Evolutionary conservation across 2,329 filamentous ascomycete species (phyloP).

Genomic region (Monosporascus sp.): DNA sequence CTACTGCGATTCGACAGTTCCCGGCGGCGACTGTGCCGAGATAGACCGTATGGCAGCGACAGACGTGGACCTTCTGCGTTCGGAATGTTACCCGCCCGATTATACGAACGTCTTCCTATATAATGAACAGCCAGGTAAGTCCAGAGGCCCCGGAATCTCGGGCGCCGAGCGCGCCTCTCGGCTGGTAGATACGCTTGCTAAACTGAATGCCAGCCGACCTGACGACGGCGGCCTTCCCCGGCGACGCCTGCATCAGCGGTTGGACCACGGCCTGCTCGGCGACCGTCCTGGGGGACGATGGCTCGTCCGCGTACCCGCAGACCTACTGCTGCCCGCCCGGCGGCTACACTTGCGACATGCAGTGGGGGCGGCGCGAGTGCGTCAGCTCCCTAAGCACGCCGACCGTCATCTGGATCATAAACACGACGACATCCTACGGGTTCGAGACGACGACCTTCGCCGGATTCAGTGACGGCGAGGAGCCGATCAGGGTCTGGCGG

Average conservation of each 20-base stretch:
- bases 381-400: neutral
- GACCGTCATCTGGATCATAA: neutral
- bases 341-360: neutral
- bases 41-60: neutral
- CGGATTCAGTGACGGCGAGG: neutral
- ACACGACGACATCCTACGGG: neutral
- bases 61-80: neutral
- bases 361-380: neutral
- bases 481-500: neutral
- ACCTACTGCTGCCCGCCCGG: neutral
- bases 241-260: neutral
- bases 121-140: neutral
- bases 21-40: neutral
- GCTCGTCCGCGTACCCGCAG: neutral
- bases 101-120: neutral
- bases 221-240: neutral
- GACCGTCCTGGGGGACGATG: neutral
- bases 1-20: neutral
- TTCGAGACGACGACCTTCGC: neutral
- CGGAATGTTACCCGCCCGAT: neutral
- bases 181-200: neutral
- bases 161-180: no score
- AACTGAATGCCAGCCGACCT: neutral
- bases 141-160: neutral
- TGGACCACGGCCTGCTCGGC: neutral